These are phyloP conservation scores for Debaryomyces psychrophilus DNA, from an alignment of 1,139 yeast species.

Conservation along the genomic window DNA sequence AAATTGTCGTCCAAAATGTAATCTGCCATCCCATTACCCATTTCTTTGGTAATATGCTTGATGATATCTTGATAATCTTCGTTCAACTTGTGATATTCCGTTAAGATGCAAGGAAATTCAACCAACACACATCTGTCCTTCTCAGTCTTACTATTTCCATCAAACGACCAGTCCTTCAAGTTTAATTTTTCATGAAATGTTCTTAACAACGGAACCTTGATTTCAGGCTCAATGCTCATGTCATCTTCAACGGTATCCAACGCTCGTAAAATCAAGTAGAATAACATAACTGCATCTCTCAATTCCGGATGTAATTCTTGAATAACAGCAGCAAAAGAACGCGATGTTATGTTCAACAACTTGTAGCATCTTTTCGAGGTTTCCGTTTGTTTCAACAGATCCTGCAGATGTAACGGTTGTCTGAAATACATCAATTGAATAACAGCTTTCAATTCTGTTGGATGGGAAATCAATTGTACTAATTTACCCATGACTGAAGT, in stretches of 20 bases:
- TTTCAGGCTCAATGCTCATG: slow-evolving; percentile 73
- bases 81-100: slow-evolving; percentile 72
- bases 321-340: slow-evolving; percentile 93
- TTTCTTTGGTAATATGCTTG: slow-evolving; percentile 71
- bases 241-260: slow-evolving; percentile 97
- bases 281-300: slow-evolving; percentile 77
- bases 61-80: slow-evolving; percentile 80
- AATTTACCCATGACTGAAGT: slow-evolving; percentile 60
- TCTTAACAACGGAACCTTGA: slow-evolving; percentile 77
- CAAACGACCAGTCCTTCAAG: slow-evolving; percentile 76
- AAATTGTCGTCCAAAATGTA: slow-evolving; percentile 79
- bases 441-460: slow-evolving; percentile 70
- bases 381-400: slow-evolving; percentile 40
- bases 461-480: slow-evolving; percentile 67
- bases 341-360: slow-evolving; percentile 69
- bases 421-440: slow-evolving; percentile 61
- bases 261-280: slow-evolving; percentile 85
- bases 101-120: slow-evolving; percentile 69
- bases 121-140: slow-evolving; percentile 79
- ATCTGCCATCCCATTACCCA: slow-evolving; percentile 99
- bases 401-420: slow-evolving; percentile 57
- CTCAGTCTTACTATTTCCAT: slow-evolving; percentile 74
- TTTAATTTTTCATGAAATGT: slow-evolving; percentile 64
- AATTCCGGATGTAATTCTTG: slow-evolving; percentile 89
- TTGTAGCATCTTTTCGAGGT: slow-evolving; percentile 68